Conservation (phyloP, 2,329 filamentous ascomycete genomes). For the Scorias spongiosa region DNA sequence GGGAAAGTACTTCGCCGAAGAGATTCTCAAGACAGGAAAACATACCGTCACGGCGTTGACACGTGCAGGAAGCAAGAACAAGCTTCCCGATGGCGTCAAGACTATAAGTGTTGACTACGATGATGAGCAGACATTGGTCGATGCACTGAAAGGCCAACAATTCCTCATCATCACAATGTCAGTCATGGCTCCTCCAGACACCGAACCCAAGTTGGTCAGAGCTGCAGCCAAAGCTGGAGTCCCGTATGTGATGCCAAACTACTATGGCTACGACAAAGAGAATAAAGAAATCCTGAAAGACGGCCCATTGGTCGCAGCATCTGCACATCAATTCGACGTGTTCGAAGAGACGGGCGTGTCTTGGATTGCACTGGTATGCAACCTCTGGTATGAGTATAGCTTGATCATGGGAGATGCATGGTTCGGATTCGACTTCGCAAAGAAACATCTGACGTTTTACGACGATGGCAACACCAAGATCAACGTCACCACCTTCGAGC, state of each 20-base stretch:
- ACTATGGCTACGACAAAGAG: constrained; percentile 8
- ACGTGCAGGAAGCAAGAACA: constrained; percentile 27
- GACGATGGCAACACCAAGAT: constrained; percentile 16
- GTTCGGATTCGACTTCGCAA: constrained; percentile 18
- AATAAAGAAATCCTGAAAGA: neutral
- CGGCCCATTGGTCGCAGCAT: neutral
- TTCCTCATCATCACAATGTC: constrained; percentile 19
- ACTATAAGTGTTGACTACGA: constrained; percentile 14
- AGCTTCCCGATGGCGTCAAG: constrained; percentile 8
- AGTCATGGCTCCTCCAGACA: constrained; percentile 11
- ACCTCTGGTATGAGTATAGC: constrained; percentile 21
- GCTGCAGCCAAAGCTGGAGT: constrained; percentile 17
- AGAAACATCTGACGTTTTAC: constrained; percentile 12
- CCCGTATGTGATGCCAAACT: constrained; percentile 18
- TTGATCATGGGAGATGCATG: constrained; percentile 7
- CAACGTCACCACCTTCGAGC: constrained; percentile 19
- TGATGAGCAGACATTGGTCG: constrained; percentile 10
- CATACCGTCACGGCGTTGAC: constrained; percentile 25
- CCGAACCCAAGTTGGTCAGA: constrained; percentile 14
- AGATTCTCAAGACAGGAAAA: constrained; percentile 17
- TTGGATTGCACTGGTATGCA: constrained; percentile 13
- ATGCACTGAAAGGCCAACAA: constrained; percentile 17
- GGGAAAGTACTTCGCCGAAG: constrained; percentile 19
- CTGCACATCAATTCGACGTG: neutral
- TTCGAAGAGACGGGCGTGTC: constrained; percentile 1